Base-by-base conservation (phyloP, 768 basidiomycete species). In the Serendipita indica region DNA sequence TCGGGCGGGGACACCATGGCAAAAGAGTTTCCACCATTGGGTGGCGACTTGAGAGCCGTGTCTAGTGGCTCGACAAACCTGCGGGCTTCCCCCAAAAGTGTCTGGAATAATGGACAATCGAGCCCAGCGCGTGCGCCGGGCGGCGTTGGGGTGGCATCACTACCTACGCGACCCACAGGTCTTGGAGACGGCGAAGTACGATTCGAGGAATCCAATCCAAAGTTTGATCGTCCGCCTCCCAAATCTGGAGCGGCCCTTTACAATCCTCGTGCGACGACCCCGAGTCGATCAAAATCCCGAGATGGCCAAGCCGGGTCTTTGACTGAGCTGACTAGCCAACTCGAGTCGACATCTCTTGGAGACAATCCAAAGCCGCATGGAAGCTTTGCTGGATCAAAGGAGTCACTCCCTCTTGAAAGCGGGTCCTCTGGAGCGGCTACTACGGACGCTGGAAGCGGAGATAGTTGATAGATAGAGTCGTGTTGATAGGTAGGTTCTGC, bases 211-310 rank as follows among this genome's bases (percentile, higher is more conserved):
- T 63, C 63, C 20, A 80, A 81, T 41, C 67, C 67, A 18, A 68
- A 65, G 12, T 77, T 71, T 60, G 78, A 81, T 62, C 71, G 79
- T 39, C 73, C 75, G 1, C 73, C 72, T 3, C 73, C 73, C 14
- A 81, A 75, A 69, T 75, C 75, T 25, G 61, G 62, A 41, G 64
- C 65, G 25, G 76, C 75, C 61, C 65, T 70, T 37, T 69, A 69
- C 58, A 73, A 73, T 33, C 68, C 71, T 20, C 49, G 30, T 27
- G 10, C n/a, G n/a, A 10, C 35, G n/a, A n/a, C 10, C n/a, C 43
- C 43, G 43, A 54, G 20, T 20, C 20, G 49, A 27, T 54, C 49
- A 6, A 54, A 54, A n/a, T 54, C 49, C 7, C 16, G 49, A 27
- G 49, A 54, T 54, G 20, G 25, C 13, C 35, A 37, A 37, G n/a